A percentile compares a stretch with the other conserved stretches of the same genome.
These are phyloP conservation scores for Globisporangium parvum DNA, from an alignment of 352 stramenopile genomes.

Conservation along the genomic window DNA sequence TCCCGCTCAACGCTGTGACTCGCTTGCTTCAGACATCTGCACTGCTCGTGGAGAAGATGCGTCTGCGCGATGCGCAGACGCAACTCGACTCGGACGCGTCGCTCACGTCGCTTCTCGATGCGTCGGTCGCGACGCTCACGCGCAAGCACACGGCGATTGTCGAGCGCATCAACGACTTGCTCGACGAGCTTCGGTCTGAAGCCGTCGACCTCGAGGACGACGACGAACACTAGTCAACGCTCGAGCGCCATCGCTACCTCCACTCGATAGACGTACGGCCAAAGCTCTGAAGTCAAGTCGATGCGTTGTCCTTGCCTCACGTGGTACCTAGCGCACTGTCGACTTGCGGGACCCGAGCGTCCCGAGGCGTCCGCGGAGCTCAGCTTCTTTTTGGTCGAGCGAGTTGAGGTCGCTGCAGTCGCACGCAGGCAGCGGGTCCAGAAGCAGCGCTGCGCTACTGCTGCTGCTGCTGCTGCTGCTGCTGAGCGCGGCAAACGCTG, in stretches of 20 bases:
- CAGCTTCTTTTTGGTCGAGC: slow-evolving; percentile 42
- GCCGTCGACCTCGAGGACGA: slow-evolving; percentile 39
- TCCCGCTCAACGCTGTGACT: background rate
- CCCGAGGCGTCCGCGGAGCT: slow-evolving; percentile 47
- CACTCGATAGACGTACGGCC: background rate
- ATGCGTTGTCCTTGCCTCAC: background rate
- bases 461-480: slow-evolving; percentile 17
- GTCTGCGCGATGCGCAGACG: slow-evolving; percentile 31
- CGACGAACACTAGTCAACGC: background rate
- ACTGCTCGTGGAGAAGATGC: slow-evolving; percentile 78
- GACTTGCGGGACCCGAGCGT: slow-evolving; percentile 29
- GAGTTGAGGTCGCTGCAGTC: slow-evolving; percentile 40
- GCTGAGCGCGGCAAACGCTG: slow-evolving; percentile 42
- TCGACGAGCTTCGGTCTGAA: slow-evolving; percentile 63
- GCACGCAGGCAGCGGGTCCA: slow-evolving; percentile 43
- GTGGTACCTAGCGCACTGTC: background rate
- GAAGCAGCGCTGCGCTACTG: slow-evolving; percentile 32
- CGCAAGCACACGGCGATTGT: slow-evolving; percentile 58
- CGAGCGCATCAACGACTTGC: slow-evolving; percentile 70
- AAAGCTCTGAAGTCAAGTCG: background rate
- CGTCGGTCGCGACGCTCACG: slow-evolving; percentile 48
- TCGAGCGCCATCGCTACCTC: background rate
- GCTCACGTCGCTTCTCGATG: slow-evolving; percentile 48
- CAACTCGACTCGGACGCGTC: slow-evolving; percentile 38
- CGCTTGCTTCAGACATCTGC: slow-evolving; percentile 50